phyloP scores from a whole-genome alignment of 108 stramenopile species.

The Skeletonema tropicum region DNA sequence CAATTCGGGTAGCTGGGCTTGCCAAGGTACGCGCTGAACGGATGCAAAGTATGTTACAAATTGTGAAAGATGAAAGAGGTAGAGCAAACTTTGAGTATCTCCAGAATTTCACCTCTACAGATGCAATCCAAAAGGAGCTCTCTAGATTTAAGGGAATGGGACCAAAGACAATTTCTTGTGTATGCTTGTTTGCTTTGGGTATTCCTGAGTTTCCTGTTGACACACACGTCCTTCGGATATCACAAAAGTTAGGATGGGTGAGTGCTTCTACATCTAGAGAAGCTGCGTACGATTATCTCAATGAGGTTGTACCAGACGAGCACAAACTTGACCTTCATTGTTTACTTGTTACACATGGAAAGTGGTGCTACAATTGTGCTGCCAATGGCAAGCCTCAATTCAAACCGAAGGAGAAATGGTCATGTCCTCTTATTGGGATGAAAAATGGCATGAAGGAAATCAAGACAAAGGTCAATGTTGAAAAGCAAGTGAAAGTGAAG shows the following conservation, averaged over 20 bases:
- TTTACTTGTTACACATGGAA: constrained; percentile 73
- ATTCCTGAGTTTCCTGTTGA: constrained; percentile 82
- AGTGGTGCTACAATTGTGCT: constrained; percentile 72
- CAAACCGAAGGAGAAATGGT: constrained; percentile 62
- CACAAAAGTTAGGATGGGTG: constrained; percentile 67
- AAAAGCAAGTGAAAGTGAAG: not conserved
- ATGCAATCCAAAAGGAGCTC: constrained; percentile 61
- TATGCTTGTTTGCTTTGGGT: constrained; percentile 73
- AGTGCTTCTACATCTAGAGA: constrained; percentile 49
- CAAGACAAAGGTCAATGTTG: not conserved
- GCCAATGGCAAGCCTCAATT: constrained; percentile 78
- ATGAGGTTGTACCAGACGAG: constrained; percentile 54
- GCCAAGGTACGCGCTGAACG: constrained; percentile 68
- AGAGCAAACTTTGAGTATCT: constrained; percentile 70
- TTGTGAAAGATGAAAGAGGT: constrained; percentile 56
- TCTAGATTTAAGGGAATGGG: constrained; percentile 80
- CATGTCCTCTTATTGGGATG: constrained; percentile 57
- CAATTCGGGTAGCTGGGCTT: constrained; percentile 70
- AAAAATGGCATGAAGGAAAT: constrained; percentile 22
- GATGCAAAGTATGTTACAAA: constrained; percentile 59
- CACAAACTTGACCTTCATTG: constrained; percentile 77
- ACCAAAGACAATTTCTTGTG: constrained; percentile 85
- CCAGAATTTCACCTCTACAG: constrained; percentile 47
- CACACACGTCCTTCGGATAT: constrained; percentile 77
- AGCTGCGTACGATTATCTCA: constrained; percentile 71